Percentiles rank a stretch among this genome's conserved stretches.
These are phyloP conservation scores for Penicillium roqueforti DNA, from an alignment of 495 filamentous ascomycete genomes.

Conservation along the genomic window DNA sequence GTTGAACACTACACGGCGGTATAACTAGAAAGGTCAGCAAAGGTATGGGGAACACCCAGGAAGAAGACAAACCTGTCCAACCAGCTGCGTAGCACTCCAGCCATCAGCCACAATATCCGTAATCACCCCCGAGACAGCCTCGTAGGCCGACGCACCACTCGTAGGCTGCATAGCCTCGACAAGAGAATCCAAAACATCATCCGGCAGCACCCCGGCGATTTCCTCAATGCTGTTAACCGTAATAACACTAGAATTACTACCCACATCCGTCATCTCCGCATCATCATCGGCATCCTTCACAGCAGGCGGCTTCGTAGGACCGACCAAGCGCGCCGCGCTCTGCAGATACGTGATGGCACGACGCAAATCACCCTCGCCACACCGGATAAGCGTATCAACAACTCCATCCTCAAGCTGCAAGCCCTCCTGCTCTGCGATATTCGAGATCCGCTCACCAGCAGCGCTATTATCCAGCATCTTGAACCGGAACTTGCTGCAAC, in stretches of 20 bases:
- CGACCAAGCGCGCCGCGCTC: slow-evolving; percentile 77
- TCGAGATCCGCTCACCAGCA: slow-evolving; percentile 66
- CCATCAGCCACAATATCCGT: slow-evolving; percentile 93
- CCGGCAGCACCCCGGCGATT: slow-evolving; percentile 92
- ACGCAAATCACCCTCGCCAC: slow-evolving; percentile 88
- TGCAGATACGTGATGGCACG: slow-evolving; percentile 96
- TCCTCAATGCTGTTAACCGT: slow-evolving; percentile 82
- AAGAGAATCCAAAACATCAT: slow-evolving; percentile 62
- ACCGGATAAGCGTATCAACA: slow-evolving; percentile 75
- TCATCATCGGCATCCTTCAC: slow-evolving; percentile 49
- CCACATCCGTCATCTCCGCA: slow-evolving; percentile 47
- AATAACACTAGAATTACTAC: slow-evolving; percentile 37
- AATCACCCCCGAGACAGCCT: slow-evolving; percentile 69
- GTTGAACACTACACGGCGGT: slow-evolving; percentile 76
- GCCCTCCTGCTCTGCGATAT: slow-evolving; percentile 75
- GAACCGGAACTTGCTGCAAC: slow-evolving; percentile 95
- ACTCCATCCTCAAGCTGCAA: slow-evolving; percentile 73
- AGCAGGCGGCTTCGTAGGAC: slow-evolving; percentile 41
- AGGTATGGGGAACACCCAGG: background rate
- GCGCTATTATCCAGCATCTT: slow-evolving; percentile 87
- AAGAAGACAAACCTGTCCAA: slow-evolving; percentile 59
- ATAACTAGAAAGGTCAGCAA: slow-evolving; percentile 54
- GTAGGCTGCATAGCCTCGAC: slow-evolving; percentile 74
- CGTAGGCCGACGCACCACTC: slow-evolving; percentile 60
- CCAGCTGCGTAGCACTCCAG: slow-evolving; percentile 92